phyloP scores from a whole-genome alignment of 257 asterid species.

The Echites panduratus region DNA sequence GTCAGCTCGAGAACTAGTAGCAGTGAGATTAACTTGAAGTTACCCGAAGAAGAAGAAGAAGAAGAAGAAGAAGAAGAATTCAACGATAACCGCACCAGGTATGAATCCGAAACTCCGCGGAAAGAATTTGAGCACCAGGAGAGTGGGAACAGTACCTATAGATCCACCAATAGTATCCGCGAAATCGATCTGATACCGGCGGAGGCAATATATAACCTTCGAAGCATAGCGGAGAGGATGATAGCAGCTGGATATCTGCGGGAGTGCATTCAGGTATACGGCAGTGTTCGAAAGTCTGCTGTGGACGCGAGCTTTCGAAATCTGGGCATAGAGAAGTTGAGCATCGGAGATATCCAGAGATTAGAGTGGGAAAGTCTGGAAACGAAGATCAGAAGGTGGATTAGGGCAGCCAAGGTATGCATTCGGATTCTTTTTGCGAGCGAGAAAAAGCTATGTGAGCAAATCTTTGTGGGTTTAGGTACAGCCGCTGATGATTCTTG shows the following conservation, averaged over 20 bases:
- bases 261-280: conserved; percentile 86
- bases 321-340: conserved; percentile 58
- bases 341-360: conserved; percentile 85
- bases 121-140: conserved; percentile 61
- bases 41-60: conserved; percentile 37
- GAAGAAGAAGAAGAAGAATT: conserved; percentile 45
- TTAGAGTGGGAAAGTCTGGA: conserved; percentile 78
- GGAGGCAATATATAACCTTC: conserved; percentile 68
- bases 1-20: conserved; percentile 14
- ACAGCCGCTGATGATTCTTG: conserved; percentile 55
- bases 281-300: conserved; percentile 64
- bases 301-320: conserved; percentile 53
- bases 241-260: conserved; percentile 51
- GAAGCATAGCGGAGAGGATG: conserved; percentile 85
- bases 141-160: conserved; percentile 43
- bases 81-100: conserved; percentile 12
- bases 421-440: conserved; percentile 68
- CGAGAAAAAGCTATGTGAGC: conserved; percentile 70
- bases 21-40: conserved; percentile 32
- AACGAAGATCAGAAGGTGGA: conserved; percentile 83
- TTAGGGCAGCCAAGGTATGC: conserved; percentile 65
- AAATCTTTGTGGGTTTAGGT: conserved; percentile 64
- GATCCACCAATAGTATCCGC: conserved; percentile 53
- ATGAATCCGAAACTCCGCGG: conserved; percentile 20
- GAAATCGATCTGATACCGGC: conserved; percentile 67